phyloP scores from a whole-genome alignment of 2,329 filamentous ascomycete genomes.

The Scytalidium lignicola region DNA sequence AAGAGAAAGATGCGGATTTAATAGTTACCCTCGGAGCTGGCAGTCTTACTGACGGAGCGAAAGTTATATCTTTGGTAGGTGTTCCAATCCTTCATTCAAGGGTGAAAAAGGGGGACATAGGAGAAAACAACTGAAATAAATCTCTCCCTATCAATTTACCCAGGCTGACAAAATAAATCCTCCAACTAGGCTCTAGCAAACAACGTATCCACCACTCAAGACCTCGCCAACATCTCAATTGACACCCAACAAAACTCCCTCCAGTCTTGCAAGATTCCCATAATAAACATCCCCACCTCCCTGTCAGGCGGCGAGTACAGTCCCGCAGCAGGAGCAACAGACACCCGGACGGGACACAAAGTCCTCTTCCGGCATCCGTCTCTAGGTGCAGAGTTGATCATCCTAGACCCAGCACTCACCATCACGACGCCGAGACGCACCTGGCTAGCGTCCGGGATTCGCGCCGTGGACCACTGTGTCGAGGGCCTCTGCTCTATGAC shows the following conservation, averaged over 20 bases:
- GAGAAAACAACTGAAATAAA: neutral
- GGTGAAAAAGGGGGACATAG: too few relatives aligned
- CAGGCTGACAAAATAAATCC: neutral
- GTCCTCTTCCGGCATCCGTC: conserved; percentile 25
- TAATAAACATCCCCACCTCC: conserved; percentile 36
- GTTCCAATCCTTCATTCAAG: too few relatives aligned
- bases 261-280: conserved; percentile 20
- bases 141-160: too few relatives aligned
- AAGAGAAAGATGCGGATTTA: conserved; percentile 19
- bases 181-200: conserved; percentile 18
- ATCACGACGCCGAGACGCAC: conserved; percentile 44
- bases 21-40: conserved; percentile 30
- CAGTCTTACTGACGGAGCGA: conserved; percentile 27
- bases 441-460: conserved; percentile 54
- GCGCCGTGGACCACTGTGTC: conserved; percentile 53
- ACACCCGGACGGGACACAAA: conserved; percentile 21
- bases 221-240: conserved; percentile 9
- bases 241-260: conserved; percentile 2
- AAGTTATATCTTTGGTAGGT: conserved; percentile 24
- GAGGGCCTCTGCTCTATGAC: conserved; percentile 44
- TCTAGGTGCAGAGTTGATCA: conserved; percentile 44
- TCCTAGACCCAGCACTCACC: conserved; percentile 50
- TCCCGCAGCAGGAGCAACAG: conserved; percentile 33
- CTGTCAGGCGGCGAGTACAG: conserved; percentile 38
- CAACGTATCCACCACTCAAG: conserved; percentile 11